phyloP scores from a whole-genome alignment of 345 rosid species.

The Rhodomyrtus tomentosa region DNA sequence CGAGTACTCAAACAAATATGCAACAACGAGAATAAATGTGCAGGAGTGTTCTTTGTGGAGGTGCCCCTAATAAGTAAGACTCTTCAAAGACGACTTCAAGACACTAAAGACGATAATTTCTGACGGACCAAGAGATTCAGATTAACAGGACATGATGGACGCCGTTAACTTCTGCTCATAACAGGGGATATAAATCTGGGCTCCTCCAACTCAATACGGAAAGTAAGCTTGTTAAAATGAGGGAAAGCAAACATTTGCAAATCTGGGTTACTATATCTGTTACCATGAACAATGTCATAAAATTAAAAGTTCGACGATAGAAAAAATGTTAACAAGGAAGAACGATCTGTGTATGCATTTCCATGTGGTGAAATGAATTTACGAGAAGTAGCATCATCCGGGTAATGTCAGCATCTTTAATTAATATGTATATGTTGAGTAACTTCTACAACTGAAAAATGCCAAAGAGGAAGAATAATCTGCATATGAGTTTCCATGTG shows the following conservation, averaged over 20 bases:
- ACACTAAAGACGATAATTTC: neutral
- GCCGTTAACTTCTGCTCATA: neutral
- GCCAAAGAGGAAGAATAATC: neutral
- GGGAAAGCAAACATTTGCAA: neutral
- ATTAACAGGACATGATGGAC: neutral
- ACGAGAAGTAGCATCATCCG: too few species aligned
- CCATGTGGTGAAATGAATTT: too few species aligned
- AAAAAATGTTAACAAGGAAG: too few species aligned
- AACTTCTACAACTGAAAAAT: neutral
- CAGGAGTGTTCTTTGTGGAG: neutral
- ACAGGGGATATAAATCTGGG: neutral
- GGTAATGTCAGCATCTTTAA: too few species aligned
- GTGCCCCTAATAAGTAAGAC: neutral
- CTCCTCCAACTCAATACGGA: neutral
- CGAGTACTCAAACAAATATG: neutral
- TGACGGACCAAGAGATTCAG: neutral
- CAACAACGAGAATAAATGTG: neutral
- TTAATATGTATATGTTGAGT: too few species aligned
- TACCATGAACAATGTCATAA: neutral
- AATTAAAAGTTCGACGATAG: neutral
- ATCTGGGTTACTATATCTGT: neutral
- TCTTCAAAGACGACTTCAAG: neutral
- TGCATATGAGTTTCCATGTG: neutral
- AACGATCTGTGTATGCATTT: too few species aligned
- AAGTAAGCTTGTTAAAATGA: neutral